Conservation (phyloP, 192 early-diverging fungal genomes). For the Coemansia sp. region DNA sequence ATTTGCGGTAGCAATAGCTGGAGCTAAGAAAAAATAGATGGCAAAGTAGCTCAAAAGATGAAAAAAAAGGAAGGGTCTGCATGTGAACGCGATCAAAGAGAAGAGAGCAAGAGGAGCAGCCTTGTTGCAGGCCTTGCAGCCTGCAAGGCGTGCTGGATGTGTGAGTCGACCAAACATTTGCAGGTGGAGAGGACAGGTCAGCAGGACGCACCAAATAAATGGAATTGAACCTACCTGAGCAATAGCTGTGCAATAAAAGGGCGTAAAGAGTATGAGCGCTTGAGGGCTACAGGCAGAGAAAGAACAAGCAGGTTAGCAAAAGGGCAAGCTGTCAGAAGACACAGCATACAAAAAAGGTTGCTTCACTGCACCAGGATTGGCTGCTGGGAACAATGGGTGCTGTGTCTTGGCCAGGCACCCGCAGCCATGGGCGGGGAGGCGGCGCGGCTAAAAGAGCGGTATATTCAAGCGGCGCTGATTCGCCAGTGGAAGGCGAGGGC, state of each 20-base stretch:
- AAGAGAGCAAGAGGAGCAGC: not conserved
- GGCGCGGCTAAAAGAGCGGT: conserved; percentile 9
- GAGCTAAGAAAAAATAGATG: conserved; percentile 1
- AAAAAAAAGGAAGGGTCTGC: not conserved
- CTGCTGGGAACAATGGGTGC: conserved; percentile 9
- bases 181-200: not conserved
- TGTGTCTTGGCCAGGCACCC: conserved; percentile 9
- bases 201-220: conserved; percentile 7
- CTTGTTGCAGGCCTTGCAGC: conserved; percentile 9
- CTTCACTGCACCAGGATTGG: conserved; percentile 4
- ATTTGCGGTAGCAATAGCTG: not conserved
- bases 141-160: conserved; percentile 14
- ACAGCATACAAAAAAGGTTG: too few species aligned
- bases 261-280: conserved; percentile 3
- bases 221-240: not conserved
- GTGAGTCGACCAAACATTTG: conserved; percentile 3
- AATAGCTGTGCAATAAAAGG: not conserved
- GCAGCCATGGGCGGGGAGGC: conserved; percentile 4
- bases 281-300: conserved; percentile 4
- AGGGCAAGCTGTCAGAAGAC: conserved; percentile 12
- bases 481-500: not conserved
- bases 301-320: not conserved
- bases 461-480: conserved; percentile 13
- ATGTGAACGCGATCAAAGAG: conserved; percentile 11
- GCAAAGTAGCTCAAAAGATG: not conserved